Evolutionary conservation across 2,329 filamentous ascomycete species (phyloP), one percentile per base, ranked within the genome.

Genomic region (Amauroascus niger): DNA sequence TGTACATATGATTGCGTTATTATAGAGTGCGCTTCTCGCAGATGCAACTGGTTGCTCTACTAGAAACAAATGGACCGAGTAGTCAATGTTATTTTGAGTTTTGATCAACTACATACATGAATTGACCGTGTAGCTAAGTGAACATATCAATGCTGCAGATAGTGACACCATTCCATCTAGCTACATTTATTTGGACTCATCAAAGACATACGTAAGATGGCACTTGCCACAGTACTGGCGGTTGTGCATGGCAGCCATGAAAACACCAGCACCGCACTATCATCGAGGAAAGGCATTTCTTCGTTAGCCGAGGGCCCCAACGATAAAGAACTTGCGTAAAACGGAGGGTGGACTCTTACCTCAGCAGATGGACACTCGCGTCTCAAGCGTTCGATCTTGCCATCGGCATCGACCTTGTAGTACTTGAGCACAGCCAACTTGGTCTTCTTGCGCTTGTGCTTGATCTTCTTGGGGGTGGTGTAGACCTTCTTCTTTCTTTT

Each of bases 381-480:
- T 74, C 94, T 84, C 65, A 98, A 86, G 72, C 93, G 93, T 87
- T 98, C 93, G 70, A 98, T 97, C 86, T 97, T 97, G 78, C 94
- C 93, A 71, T 98, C 93, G 69, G 87, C 88, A 77, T 97, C 93
- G 69, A 98, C 93, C 88, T 98, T 98, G 88, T 98, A 98, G 88
- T 98, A 98, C 86, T 98, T 98, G 77, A 98, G 90, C 67, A 98
- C 91, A 71, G 93, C 93, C 76, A 98, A 81, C 87, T 98, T 98
- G 84, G 87, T 95, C 91, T 98, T 98, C 89, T 97, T 98, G 82
- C 89, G 87, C 90, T 98, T 98, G 86, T 98, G 93, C 93, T 98
- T 98, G 87, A 98, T 98, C 89, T 98, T 98, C 90, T 98, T 98
- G 76, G 93, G 93, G 71, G 93, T 98, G 75, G 88, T 97, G 87